Percentiles rank a stretch among this genome's conserved stretches.
Evolutionary conservation across 768 basidiomycete species (phyloP).

Genomic region (Hericium rajendrae): DNA sequence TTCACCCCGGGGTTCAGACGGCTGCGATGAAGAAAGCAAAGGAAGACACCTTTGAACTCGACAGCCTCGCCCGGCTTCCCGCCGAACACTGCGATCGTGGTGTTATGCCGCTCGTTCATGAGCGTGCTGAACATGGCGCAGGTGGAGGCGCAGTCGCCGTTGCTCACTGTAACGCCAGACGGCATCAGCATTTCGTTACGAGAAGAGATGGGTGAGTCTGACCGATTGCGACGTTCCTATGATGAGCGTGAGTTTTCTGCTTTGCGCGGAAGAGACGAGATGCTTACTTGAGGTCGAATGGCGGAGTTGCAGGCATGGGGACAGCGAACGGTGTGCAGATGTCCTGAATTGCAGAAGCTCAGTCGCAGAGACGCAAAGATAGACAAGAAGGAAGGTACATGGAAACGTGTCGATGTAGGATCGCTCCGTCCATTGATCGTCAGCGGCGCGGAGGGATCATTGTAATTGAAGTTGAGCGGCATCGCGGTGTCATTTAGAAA

Average conservation of each 20-base stretch:
- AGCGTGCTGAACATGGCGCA: conserved; percentile 48
- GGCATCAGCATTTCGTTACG: not conserved
- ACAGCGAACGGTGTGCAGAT: conserved; percentile 19
- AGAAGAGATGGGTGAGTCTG: not conserved
- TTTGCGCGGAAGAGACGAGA: not conserved
- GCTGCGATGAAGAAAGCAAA: too few species aligned
- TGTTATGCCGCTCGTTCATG: conserved; percentile 41
- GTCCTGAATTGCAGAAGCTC: conserved; percentile 14
- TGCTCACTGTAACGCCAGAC: conserved; percentile 3
- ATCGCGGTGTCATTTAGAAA: conserved; percentile 24
- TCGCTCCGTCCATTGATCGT: conserved; percentile 21
- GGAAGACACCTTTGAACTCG: conserved; percentile 33
- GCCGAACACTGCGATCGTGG: conserved; percentile 42
- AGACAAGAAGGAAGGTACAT: conserved; percentile 10
- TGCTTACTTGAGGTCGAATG: conserved; percentile 9
- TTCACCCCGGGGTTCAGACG: too few species aligned
- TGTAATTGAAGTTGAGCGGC: conserved; percentile 22
- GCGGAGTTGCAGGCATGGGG: not conserved
- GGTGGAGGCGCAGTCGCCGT: conserved; percentile 37
- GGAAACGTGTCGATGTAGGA: conserved; percentile 24
- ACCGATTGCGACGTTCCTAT: conserved; percentile 10
- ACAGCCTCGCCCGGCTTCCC: conserved; percentile 37
- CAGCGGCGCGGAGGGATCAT: conserved; percentile 17
- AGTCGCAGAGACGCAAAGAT: too few species aligned
- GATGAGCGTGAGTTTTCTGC: not conserved